Evolutionary conservation across 225 moss, liverwort and hornwort species (phyloP).

Genomic region (Physcomitrium patens): DNA sequence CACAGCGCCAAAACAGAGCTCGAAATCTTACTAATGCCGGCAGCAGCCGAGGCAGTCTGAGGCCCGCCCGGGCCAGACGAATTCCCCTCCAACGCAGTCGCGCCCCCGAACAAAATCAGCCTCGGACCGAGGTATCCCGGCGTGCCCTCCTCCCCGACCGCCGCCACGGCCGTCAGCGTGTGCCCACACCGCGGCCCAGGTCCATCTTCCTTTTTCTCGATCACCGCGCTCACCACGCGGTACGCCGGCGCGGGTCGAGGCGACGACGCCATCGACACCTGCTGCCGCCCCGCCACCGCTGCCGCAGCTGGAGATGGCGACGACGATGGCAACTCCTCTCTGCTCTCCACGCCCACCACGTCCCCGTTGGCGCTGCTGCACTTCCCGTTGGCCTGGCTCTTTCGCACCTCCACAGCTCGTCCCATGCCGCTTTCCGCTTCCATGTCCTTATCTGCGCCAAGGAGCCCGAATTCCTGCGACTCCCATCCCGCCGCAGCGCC

Average conservation of each 20-base stretch:
- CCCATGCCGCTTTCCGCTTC: constrained; percentile 38
- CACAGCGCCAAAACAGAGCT: neutral
- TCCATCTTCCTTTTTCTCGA: constrained; percentile 58
- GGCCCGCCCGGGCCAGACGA: constrained; percentile 44
- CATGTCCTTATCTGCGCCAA: constrained; percentile 22
- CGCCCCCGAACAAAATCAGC: constrained; percentile 56
- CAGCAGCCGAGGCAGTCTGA: constrained; percentile 44
- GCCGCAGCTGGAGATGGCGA: constrained; percentile 7
- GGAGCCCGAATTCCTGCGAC: constrained; percentile 36
- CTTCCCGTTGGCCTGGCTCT: constrained; percentile 20
- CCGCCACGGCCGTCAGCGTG: constrained; percentile 57
- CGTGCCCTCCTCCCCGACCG: constrained; percentile 52
- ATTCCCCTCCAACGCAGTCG: constrained; percentile 57
- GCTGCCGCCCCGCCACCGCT: constrained; percentile 24
- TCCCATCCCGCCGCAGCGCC: constrained; percentile 35
- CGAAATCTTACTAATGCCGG: constrained; percentile 48
- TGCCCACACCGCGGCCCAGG: constrained; percentile 54
- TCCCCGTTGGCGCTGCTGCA: constrained; percentile 15
- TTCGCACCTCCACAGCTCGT: constrained; percentile 20
- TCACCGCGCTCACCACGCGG: constrained; percentile 40
- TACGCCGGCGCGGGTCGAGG: constrained; percentile 53
- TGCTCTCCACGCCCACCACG: neutral
- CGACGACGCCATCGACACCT: constrained; percentile 19
- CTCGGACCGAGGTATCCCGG: constrained; percentile 51
- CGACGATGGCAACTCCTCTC: constrained; percentile 29